Evolutionary conservation across 2,329 filamentous ascomycete species (phyloP), one percentile per base, ranked within the genome.

Genomic region (Monosporascus sp.): DNA sequence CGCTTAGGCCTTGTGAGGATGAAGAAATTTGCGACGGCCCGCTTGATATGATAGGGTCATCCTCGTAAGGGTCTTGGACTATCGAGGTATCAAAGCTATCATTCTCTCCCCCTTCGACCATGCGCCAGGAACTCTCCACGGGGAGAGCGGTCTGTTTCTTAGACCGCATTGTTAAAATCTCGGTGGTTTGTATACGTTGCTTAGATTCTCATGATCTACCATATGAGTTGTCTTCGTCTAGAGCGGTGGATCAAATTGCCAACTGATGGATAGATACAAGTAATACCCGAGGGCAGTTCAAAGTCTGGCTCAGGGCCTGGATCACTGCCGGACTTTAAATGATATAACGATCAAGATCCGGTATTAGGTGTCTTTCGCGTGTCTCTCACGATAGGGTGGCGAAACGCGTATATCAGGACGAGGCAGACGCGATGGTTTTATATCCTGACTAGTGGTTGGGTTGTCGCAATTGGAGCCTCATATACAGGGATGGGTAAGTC

Each of bases 31-130:
- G 79, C 1, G 79, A 80, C 14, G 76, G 77, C 44, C 72, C 69
- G 61, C 73, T 74, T 46, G 73, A 74, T 1, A 72, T 54, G 48
- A 70, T 59, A 24, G 72, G 67, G 47, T 74, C 70, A 44, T 76
- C 74, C 45, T 71, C 70, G 37, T 67, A 66, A 31, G 76, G 65
- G 36, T 74, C 72, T 7, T 76, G 74, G 17, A 82, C 67, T 51
- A 82, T 71, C 9, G 76, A 75, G 6, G 79, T 81, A 59, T 82
- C 80, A 63, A 83, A 83, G 61, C 79, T 82, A 62, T 83, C 80
- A 64, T 83, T 76, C 52, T 83, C 80, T 62, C 74, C 70, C 51
- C 77, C 79, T 53, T 84, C 81, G 14, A 84, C 79, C 69, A 84
- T 74, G 59, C 81, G 80, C 81, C 81, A 84, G 20, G 80, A 83